Evolutionary conservation across 1,284 basidiomycete species (phyloP), one percentile per base, ranked within the genome.

Genomic region (Ceratobasidium sp.): DNA sequence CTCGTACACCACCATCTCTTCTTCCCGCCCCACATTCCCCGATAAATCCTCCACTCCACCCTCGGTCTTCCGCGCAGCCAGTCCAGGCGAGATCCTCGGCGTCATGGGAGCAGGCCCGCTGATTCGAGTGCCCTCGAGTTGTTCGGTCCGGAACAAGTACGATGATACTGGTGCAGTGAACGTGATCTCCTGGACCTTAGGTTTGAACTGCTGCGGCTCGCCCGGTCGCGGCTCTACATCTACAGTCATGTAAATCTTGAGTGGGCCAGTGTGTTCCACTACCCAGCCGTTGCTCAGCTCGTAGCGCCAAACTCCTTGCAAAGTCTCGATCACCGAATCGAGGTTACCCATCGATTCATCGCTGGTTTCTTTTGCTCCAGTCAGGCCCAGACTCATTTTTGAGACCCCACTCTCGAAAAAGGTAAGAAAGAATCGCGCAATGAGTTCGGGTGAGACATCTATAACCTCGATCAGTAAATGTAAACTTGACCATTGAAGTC

Each of bases 1-100:
- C 41, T 71, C 66, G 29, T 46, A 71, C 66, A 46, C 41, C 13
- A 71, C 0, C 54, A 19, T 24, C 31, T 71, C 66, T 27, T 71
- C 66, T 34, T 71, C 66, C 39, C 54, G 53, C 16, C 39, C 66
- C 22, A 16, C 9, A 19, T 27, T 39, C 16, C 39, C 66, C 9
- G 24, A 39, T 6, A 27, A 29, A 24, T 69, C 66, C 9, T 58
- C 66, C 14, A 49, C 8, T 5, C 51, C 51, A 19, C 54, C 54
- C 7, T 53, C 65, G 27, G 54, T 29, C 37, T 68, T 58, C 39
- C 66, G 66, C 22, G 66, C 53, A 13, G 54, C 53, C 34, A 71
- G 29, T 39, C 66, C 66, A n/a, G 66, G 66, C 7, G 66, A 71
- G 16, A 71, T 71, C 41, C 66, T 54, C n/a, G 66, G 66, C 13